Evolutionary conservation across 1,284 basidiomycete genomes (phyloP).

Genomic region (Hypsizygus ulmarius): DNA sequence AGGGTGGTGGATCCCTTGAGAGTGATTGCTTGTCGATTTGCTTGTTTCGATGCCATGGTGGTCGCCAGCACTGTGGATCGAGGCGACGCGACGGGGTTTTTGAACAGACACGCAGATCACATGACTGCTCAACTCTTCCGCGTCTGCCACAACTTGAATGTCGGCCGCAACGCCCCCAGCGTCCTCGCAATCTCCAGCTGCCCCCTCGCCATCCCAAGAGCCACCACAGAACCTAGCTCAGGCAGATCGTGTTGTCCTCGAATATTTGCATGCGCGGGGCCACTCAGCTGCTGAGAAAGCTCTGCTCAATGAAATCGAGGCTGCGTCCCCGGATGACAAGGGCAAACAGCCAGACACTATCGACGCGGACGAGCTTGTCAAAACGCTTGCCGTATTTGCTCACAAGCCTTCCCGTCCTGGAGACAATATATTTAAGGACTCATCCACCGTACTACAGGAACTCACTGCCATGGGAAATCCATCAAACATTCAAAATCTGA

Average conservation of each 20-base stretch:
- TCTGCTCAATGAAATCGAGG: slow-evolving; percentile 68
- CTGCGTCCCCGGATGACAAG: slow-evolving; percentile 51
- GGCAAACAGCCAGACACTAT: slow-evolving; percentile 53
- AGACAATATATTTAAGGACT: slow-evolving; percentile 67
- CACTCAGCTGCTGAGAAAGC: slow-evolving; percentile 76
- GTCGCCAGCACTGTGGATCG: too few species aligned
- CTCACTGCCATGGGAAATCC: slow-evolving; percentile 62
- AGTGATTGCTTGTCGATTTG: slow-evolving; percentile 77
- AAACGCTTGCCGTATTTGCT: slow-evolving; percentile 61
- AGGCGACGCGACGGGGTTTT: not conserved
- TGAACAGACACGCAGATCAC: slow-evolving; percentile 17
- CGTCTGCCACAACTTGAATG: slow-evolving; percentile 25
- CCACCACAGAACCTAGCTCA: slow-evolving; percentile 35
- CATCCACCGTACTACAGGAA: slow-evolving; percentile 61
- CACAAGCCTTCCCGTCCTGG: slow-evolving; percentile 62
- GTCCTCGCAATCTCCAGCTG: slow-evolving; percentile 44
- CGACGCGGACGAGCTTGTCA: slow-evolving; percentile 63
- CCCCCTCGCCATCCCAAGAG: slow-evolving; percentile 41
- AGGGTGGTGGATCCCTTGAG: slow-evolving; percentile 94
- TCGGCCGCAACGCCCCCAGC: slow-evolving; percentile 40
- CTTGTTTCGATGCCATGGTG: slow-evolving; percentile 56
- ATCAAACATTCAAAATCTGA: slow-evolving; percentile 67
- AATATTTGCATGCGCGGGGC: slow-evolving; percentile 83
- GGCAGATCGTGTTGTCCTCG: slow-evolving; percentile 68
- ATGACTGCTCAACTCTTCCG: slow-evolving; percentile 12